These are phyloP conservation scores for Pochonia chlamydosporia DNA, from an alignment of 2,329 filamentous ascomycete species.

Conservation along the genomic window DNA sequence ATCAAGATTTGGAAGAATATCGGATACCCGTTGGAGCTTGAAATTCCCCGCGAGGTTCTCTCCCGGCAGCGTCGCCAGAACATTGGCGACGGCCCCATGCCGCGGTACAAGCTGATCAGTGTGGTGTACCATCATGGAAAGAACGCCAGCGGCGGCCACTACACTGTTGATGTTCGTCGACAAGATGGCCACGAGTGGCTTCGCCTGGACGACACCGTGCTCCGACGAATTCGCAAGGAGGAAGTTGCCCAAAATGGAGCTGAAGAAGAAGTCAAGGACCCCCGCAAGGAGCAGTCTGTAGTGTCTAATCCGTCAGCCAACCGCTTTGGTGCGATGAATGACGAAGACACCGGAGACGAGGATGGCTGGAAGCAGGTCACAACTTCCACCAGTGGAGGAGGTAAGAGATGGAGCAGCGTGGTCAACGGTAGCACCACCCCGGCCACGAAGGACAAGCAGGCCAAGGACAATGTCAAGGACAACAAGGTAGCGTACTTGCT, in stretches of 20 bases:
- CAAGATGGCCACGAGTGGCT: conserved; percentile 97
- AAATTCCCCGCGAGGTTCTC: conserved; percentile 87
- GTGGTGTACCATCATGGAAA: conserved; percentile 98
- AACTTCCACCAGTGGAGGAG: conserved; percentile 53
- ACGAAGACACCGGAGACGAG: conserved; percentile 62
- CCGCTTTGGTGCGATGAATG: conserved; percentile 65
- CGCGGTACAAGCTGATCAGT: conserved; percentile 78
- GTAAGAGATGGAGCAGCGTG: conserved; percentile 64
- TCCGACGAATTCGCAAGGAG: conserved; percentile 76
- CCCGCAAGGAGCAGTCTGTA: conserved; percentile 17
- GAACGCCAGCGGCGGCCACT: conserved; percentile 92
- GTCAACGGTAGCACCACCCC: conserved; percentile 60
- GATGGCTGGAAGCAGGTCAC: conserved; percentile 80
- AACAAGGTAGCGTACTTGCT: conserved; percentile 96
- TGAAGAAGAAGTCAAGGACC: conserved; percentile 67
- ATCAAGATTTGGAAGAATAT: conserved; percentile 99
- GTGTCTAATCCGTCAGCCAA: conserved; percentile 49
- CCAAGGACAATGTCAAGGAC: conserved; percentile 68
- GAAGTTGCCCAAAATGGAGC: conserved; percentile 83
- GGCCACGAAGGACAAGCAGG: conserved; percentile 50
- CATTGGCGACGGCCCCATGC: conserved; percentile 60
- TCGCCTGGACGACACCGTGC: conserved; percentile 87
- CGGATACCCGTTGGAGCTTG: conserved; percentile 88
- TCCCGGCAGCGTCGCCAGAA: conserved; percentile 64
- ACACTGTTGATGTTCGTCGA: conserved; percentile 92